Percentiles rank a stretch among this genome's conserved stretches.
Conservation (phyloP, 2,329 filamentous ascomycete species). For the Penicillium palitans region DNA sequence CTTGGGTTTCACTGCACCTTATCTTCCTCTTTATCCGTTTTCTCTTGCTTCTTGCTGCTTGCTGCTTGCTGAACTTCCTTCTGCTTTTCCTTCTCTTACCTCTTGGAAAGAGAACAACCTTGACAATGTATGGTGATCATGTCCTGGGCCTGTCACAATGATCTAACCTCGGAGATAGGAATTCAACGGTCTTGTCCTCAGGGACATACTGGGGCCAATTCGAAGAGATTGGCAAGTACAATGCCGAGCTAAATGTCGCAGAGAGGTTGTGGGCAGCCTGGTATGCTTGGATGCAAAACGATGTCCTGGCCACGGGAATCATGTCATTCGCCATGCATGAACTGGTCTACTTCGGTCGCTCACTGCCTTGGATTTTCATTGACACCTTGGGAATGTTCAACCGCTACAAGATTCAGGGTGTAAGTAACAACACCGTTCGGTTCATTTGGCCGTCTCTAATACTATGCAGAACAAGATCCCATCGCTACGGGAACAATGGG, state of each 20-base stretch:
- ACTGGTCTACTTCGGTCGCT: constrained; percentile 88
- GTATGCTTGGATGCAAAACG: constrained; percentile 98
- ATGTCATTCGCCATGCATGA: constrained; percentile 98
- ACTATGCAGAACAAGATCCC: constrained; percentile 71
- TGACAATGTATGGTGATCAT: constrained; percentile 15
- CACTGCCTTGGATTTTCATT: constrained; percentile 88
- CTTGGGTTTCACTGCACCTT: neutral
- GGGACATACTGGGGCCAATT: constrained; percentile 67
- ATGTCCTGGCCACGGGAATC: constrained; percentile 92
- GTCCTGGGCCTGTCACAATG: neutral
- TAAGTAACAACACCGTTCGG: constrained; percentile 45
- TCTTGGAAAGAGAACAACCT: neutral
- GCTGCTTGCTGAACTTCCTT: no score
- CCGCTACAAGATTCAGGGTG: constrained; percentile 91
- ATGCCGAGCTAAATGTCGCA: constrained; percentile 80
- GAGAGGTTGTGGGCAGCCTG: constrained; percentile 93
- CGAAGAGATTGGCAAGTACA: constrained; percentile 66
- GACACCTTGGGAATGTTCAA: constrained; percentile 84
- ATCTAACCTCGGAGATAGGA: constrained; percentile 38
- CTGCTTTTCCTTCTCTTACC: neutral
- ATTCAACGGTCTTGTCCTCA: constrained; percentile 49
- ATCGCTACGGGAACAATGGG: constrained; percentile 89
- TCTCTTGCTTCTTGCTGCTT: neutral
- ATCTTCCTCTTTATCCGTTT: neutral
- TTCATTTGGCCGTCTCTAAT: neutral